Evolutionary conservation across 805 yeast species (phyloP).

Genomic region (Kluyveromyces siamensis): DNA sequence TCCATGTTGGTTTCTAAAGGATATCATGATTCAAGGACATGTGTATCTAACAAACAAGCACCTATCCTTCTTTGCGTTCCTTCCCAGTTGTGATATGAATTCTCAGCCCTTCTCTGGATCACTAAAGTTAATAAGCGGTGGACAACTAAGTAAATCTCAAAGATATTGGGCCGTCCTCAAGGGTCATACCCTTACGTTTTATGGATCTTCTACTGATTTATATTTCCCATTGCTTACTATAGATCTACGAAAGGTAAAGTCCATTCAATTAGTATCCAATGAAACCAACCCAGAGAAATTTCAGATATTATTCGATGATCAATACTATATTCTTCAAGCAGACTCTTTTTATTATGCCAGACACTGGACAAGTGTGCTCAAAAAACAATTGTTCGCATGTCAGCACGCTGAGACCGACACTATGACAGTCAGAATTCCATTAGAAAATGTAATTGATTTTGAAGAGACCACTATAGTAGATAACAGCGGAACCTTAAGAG

Average conservation of each 20-base stretch:
- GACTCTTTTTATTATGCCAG: conserved; percentile 68
- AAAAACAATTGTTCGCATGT: conserved; percentile 68
- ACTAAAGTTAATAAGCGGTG: conserved; percentile 20
- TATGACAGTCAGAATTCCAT: conserved; percentile 70
- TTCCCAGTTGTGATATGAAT: conserved; percentile 48
- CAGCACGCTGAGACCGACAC: conserved; percentile 55
- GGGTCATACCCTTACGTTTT: conserved; percentile 59
- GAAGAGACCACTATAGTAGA: conserved; percentile 50
- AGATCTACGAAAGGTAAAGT: conserved; percentile 39
- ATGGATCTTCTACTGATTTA: conserved; percentile 63
- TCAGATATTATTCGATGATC: conserved; percentile 46
- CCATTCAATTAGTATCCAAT: conserved; percentile 12
- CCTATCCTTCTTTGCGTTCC: conserved; percentile 66
- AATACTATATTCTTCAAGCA: conserved; percentile 57
- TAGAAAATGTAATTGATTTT: conserved; percentile 53
- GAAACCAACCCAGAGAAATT: conserved; percentile 64
- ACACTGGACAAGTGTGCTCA: conserved; percentile 68
- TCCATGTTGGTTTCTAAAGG: conserved; percentile 73
- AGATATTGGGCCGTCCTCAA: conserved; percentile 78
- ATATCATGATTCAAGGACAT: conserved; percentile 81
- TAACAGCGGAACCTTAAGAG: conserved; percentile 43
- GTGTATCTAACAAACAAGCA: conserved; percentile 58
- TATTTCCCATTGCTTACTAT: conserved; percentile 76
- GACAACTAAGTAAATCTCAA: conserved; percentile 20
- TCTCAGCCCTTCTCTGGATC: conserved; percentile 41